Conservation (phyloP, 139 green algal species). For the Chlorella sorokiniana region DNA sequence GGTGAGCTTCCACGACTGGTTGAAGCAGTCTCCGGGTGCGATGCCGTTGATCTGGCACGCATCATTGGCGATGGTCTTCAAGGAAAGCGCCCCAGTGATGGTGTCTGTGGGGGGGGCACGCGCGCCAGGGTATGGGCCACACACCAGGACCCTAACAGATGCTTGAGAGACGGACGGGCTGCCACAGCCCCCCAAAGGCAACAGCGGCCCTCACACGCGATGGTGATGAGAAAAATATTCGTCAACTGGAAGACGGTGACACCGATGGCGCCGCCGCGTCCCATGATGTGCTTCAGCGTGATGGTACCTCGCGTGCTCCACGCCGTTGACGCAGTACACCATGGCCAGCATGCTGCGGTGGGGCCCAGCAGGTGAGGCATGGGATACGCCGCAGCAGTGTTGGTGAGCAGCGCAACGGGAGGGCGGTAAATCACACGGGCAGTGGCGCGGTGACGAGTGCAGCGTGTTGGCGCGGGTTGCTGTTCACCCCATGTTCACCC, state of each 20-base stretch:
- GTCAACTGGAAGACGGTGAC: conserved; percentile 21
- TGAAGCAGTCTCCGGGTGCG: not conserved
- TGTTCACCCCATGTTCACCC: no score
- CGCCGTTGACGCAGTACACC: not conserved
- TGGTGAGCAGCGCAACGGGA: no score
- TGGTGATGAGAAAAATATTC: conserved; percentile 31
- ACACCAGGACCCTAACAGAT: no score
- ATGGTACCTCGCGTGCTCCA: conserved; percentile 8
- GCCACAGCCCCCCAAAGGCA: no score
- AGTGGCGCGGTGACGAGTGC: no score
- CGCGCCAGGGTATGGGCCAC: not conserved
- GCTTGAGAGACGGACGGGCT: no score
- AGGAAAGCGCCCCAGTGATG: conserved; percentile 18
- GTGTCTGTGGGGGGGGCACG: not conserved
- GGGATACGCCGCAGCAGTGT: no score
- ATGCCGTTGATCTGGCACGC: conserved; percentile 7
- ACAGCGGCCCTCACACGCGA: conserved; percentile 9
- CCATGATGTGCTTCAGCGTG: conserved; percentile 31
- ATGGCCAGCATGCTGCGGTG: no score
- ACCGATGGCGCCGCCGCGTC: not conserved
- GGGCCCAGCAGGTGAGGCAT: no score
- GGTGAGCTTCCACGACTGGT: conserved; percentile 38
- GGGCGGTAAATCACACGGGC: no score
- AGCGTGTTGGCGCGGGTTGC: no score
- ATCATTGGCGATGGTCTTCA: conserved; percentile 21